Base-by-base conservation (phyloP, 495 filamentous ascomycete species). In the Aspergillus saccharolyticus region DNA sequence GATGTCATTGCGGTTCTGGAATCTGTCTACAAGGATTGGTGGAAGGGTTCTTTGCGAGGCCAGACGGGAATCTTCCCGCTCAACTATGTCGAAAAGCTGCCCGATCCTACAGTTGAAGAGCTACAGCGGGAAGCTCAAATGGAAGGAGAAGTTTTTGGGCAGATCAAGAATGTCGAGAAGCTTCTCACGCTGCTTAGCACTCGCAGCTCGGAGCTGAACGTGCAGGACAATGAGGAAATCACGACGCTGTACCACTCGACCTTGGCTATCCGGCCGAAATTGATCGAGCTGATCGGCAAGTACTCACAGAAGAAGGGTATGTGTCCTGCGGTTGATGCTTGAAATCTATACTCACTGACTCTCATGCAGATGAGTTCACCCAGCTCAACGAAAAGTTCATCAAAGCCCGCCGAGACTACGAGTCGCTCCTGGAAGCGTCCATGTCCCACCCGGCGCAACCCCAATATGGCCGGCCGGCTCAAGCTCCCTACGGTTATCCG, bases 331-430 rank as follows among this genome's bases (percentile, higher is more conserved):
- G n/a, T 1, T 4, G 15, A 4, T 19, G 14, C 47, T n/a, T 19
- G 1, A 51, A 42, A 15, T 42, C 42, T 10, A n/a, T 30, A 53
- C 12, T 15, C 4, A 54, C 66, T 72, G 17, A 75, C 43, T 28
- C 17, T 12, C 28, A 16, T 52, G 9, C 60, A 96, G 91, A 98
- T 73, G 94, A 98, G 66, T 97, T 98, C 67, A 96, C 93, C 3
- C 91, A 96, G 65, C 81, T 98, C 44, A 98, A 98, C 68, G 94
- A 98, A 64, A 97, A 97, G 70, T 98, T 98, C 71, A 97, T 98
- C 78, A 98, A 98, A 73, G 94, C 94, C 12, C 85, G 94, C 56
- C 83, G 93, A 63, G 94, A 97, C 68, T 98, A 97, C 70, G 94
- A 98, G 71, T 85, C 89, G 24, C 79, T 98, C n/a, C 78, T 98